phyloP scores from a whole-genome alignment of 2,329 filamentous ascomycete species.

The Penicillium polonicum region DNA sequence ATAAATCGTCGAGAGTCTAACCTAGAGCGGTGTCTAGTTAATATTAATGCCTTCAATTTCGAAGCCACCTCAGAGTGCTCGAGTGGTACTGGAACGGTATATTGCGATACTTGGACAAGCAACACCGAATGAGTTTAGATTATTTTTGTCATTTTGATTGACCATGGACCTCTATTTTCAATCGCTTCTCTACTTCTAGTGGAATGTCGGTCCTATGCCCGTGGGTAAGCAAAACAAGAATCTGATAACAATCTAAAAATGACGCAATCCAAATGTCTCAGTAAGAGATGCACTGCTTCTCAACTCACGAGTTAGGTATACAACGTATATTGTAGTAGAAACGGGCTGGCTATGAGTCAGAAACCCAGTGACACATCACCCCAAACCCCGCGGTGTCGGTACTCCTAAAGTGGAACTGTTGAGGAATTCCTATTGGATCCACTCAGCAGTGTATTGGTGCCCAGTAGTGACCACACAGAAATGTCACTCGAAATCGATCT shows the following conservation, averaged over 20 bases:
- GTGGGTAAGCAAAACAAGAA: neutral
- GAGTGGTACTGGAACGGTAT: neutral
- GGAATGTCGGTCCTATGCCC: neutral
- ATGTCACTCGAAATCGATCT: neutral
- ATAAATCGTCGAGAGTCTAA: neutral
- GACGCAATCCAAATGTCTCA: neutral
- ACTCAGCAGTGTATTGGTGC: neutral
- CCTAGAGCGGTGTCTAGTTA: slow-evolving; percentile 1
- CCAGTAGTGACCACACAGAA: neutral
- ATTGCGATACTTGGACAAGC: too few species aligned
- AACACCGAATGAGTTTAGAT: too few species aligned
- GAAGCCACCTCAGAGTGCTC: slow-evolving; percentile 9
- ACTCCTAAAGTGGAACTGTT: neutral
- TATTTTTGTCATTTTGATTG: too few species aligned
- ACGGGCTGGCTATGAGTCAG: neutral
- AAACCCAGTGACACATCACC: neutral
- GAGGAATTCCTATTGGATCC: neutral
- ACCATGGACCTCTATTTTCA: neutral
- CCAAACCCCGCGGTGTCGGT: slow-evolving; percentile 1
- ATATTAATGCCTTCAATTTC: neutral
- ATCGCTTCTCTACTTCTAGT: too few species aligned
- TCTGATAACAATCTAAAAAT: neutral
- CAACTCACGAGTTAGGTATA: neutral
- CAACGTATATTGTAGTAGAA: neutral
- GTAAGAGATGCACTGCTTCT: neutral